Base-by-base conservation (phyloP, 1,139 yeast genomes). In the Pneumocystis jirovecii region DNA sequence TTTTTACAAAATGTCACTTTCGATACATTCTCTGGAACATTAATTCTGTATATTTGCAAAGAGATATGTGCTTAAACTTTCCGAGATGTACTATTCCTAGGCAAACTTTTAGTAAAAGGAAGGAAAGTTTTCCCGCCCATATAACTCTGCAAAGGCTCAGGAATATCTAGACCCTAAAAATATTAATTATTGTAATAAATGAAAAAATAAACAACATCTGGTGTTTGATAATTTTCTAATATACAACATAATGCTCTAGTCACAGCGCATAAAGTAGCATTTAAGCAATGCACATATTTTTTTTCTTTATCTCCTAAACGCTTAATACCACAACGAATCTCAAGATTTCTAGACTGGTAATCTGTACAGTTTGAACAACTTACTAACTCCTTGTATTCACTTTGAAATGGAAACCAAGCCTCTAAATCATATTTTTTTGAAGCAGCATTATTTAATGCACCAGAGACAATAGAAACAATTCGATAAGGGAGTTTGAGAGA, bases 381-480 rank as follows among this genome's bases (percentile, higher is more conserved):
- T 68, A 95, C 98, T 73, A 93, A 84, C 81, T 93, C 99, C 81
- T 95, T 95, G 81, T 89, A 95, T 79, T 95, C 98, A 77, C 90
- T 83, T 82, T 93, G 98, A 88, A 82, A 93, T 74, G 99, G 99
- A 95, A 93, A 95, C 99, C 99, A 93, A 63, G 99, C 99, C 81
- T 93, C 99, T 75, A 93, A 83, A 79, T 93, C 99, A 81, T 86
- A 93, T 79, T 93, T 93, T 82, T 93, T 93, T 71, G 98, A 97
- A 68, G 98, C 98, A 66, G 99, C 97, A 73, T 95, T 93, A 83
- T 95, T 95, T 76, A 95, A 85, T 80, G 93, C 99, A 71, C 98
- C 98, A 68, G 96, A 89, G 68, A 95, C 98, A 77, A 95, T 93
- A 71, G 96, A 96, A 69, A 95, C 98, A 68, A 93, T 95, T 77